A percentile compares a stretch with the other conserved stretches of the same genome.
phyloP scores from a whole-genome alignment of 805 yeast species.

The Cyberlindnera mrakii region DNA sequence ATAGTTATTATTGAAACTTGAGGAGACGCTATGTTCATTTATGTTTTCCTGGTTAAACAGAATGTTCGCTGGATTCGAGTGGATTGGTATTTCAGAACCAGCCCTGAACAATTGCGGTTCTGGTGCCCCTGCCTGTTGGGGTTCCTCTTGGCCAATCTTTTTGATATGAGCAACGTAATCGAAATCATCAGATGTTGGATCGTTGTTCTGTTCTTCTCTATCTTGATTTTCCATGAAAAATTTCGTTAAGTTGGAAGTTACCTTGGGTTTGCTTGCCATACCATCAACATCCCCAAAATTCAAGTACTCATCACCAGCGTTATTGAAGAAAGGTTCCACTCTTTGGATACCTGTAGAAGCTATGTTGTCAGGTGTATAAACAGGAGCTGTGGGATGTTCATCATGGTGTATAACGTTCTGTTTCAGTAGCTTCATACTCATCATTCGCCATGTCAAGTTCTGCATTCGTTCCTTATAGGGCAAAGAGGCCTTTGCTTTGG shows the following conservation, averaged over 20 bases:
- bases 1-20: slow-evolving; percentile 5
- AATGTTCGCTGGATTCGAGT: slow-evolving; percentile 4
- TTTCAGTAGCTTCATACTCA: slow-evolving; percentile 42
- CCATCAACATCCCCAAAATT: slow-evolving; percentile 12
- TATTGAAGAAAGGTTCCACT: not conserved
- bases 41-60: slow-evolving; percentile 3
- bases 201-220: slow-evolving; percentile 20
- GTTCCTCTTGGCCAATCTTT: slow-evolving; percentile 42
- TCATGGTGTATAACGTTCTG: not conserved
- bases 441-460: slow-evolving; percentile 83
- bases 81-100: slow-evolving; percentile 12
- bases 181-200: slow-evolving; percentile 48
- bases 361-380: no score
- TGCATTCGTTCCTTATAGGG: slow-evolving; percentile 77
- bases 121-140: not conserved
- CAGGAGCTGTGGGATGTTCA: not conserved
- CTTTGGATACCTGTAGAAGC: no score
- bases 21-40: slow-evolving; percentile 6
- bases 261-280: slow-evolving; percentile 6
- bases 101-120: slow-evolving; percentile 4
- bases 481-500: slow-evolving; percentile 64
- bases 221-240: slow-evolving; percentile 13
- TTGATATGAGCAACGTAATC: slow-evolving; percentile 62
- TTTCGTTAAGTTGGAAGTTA: slow-evolving; percentile 22
- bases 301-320: slow-evolving; percentile 19